Evolutionary conservation across 306 rosid genomes (phyloP).

Genomic region (Prunus salicina): DNA sequence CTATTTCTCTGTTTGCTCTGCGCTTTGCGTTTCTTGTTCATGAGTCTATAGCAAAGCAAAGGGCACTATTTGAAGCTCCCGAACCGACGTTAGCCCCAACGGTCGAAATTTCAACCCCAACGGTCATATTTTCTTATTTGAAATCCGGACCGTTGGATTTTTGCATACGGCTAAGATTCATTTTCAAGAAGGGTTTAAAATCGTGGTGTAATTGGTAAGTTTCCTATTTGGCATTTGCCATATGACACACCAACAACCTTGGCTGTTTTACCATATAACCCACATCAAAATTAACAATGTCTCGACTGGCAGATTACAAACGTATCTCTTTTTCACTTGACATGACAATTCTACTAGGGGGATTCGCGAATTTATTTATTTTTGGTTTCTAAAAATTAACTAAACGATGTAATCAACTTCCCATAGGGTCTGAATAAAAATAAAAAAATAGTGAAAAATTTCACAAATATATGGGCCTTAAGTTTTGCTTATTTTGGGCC

Average conservation of each 20-base stretch:
- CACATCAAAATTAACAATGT: not conserved
- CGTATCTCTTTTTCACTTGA: too few species aligned
- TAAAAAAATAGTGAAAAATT: too few species aligned
- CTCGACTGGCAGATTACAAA: too few species aligned
- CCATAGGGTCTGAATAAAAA: too few species aligned
- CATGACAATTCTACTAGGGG: too few species aligned
- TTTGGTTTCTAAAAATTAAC: too few species aligned
- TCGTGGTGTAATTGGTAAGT: not conserved
- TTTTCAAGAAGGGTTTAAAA: not conserved
- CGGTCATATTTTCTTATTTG: not conserved
- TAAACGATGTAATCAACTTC: too few species aligned
- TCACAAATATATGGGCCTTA: not conserved
- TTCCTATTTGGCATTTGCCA: not conserved
- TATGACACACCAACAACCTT: not conserved
- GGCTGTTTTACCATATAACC: not conserved
- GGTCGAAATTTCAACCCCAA: not conserved
- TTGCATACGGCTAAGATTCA: not conserved
- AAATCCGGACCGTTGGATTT: not conserved
- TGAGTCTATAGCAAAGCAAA: not conserved
- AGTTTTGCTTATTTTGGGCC: too few species aligned
- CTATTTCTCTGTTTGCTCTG: not conserved
- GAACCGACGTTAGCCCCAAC: slow-evolving; percentile 12
- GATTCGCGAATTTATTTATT: too few species aligned
- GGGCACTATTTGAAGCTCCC: not conserved
- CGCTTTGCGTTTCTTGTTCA: not conserved